A percentile compares a stretch with the other conserved stretches of the same genome.
These are phyloP conservation scores for Tylopilus sp. DNA, from an alignment of 768 basidiomycete species.

Conservation along the genomic window DNA sequence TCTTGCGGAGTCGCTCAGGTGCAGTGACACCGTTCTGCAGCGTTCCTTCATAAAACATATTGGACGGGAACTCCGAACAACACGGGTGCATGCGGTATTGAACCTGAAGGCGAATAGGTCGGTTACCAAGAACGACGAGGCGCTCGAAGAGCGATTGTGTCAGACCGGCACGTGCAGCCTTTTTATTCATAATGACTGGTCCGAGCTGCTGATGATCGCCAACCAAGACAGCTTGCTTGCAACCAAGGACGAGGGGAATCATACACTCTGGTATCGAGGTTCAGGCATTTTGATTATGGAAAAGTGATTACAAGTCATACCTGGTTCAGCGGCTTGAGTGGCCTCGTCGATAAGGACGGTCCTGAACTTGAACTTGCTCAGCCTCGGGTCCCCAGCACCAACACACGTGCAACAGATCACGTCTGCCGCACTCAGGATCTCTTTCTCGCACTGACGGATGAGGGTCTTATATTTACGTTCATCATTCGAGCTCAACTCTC, in stretches of 20 bases:
- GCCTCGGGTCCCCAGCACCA: slow-evolving; percentile 92
- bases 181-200: slow-evolving; percentile 99
- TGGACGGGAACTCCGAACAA: slow-evolving; percentile 97
- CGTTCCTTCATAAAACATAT: slow-evolving; percentile 99
- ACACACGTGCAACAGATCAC: slow-evolving; percentile 99
- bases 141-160: slow-evolving; percentile 98
- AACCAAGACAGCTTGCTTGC: slow-evolving; percentile 97
- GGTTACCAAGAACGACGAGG: slow-evolving; percentile 90
- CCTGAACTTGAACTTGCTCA: slow-evolving; percentile 97
- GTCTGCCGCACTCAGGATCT: slow-evolving; percentile 91
- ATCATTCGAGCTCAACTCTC: slow-evolving; percentile 93
- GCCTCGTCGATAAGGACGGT: slow-evolving; percentile 99
- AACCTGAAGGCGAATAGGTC: slow-evolving; percentile 97
- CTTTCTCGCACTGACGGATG: slow-evolving; percentile 94
- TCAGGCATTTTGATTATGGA: slow-evolving; percentile 4
- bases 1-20: slow-evolving; percentile 94
- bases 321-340: slow-evolving; percentile 96
- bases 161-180: slow-evolving; percentile 96
- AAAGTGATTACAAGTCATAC: slow-evolving; percentile 38
- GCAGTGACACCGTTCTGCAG: slow-evolving; percentile 99
- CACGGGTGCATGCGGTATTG: slow-evolving; percentile 99
- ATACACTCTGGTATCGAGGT: slow-evolving; percentile 74
- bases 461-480: slow-evolving; percentile 98
- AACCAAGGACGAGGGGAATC: slow-evolving; percentile 97
- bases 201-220: slow-evolving; percentile 97